phyloP scores from a whole-genome alignment of 2,329 filamentous ascomycete genomes.

The Penicillium sp. region DNA sequence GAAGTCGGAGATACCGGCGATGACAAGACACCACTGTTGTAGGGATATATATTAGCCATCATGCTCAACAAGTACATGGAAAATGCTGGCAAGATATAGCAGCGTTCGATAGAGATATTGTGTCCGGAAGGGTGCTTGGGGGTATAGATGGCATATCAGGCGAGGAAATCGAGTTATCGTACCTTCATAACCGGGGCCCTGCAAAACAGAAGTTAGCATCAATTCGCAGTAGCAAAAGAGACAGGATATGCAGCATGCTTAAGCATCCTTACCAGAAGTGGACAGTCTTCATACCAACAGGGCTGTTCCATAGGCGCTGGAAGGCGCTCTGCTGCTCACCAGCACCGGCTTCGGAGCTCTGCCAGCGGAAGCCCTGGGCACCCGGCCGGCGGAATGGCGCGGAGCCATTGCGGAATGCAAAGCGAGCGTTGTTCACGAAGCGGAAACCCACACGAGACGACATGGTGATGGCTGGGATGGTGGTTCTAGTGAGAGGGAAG shows the following conservation, averaged over 20 bases:
- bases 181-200: constrained; percentile 94
- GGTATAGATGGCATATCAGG: constrained; percentile 1
- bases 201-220: constrained; percentile 18
- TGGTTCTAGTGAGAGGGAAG: constrained; percentile 17
- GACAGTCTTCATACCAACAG: constrained; percentile 83
- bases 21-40: constrained; percentile 78
- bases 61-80: neutral
- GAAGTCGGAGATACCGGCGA: constrained; percentile 90
- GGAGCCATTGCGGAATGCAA: constrained; percentile 54
- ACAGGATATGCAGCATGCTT: neutral
- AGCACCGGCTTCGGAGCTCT: constrained; percentile 61
- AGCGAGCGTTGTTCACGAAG: constrained; percentile 51
- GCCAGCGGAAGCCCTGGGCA: constrained; percentile 61
- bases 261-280: constrained; percentile 76
- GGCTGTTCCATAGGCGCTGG: constrained; percentile 79
- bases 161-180: constrained; percentile 23
- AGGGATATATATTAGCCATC: constrained; percentile 7
- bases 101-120: neutral
- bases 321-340: constrained; percentile 54
- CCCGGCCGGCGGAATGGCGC: constrained; percentile 53
- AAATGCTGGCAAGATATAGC: no score
- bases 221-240: neutral
- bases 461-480: constrained; percentile 27
- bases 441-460: constrained; percentile 61
- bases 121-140: neutral